A percentile compares a stretch with the other conserved stretches of the same genome.
phyloP scores from a whole-genome alignment of 164 flowering plant species.

The Macadamia tetraphylla region DNA sequence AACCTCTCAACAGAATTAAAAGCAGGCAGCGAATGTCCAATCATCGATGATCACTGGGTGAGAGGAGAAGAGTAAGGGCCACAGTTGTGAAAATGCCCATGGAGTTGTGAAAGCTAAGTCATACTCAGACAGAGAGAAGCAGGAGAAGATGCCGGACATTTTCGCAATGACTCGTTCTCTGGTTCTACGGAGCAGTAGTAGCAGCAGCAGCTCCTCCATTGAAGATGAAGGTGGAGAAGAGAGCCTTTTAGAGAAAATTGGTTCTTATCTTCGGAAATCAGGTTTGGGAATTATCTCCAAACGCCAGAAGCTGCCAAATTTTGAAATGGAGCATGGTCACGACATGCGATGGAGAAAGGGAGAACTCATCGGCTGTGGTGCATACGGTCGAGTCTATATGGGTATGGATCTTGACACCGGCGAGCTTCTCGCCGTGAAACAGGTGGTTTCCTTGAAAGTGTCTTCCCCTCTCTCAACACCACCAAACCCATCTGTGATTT shows the following conservation, averaged over 20 bases:
- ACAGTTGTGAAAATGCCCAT: too few species aligned
- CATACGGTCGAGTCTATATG: slow-evolving; percentile 93
- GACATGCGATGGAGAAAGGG: slow-evolving; percentile 91
- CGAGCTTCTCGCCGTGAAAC: slow-evolving; percentile 93
- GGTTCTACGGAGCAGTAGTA: slow-evolving; percentile 41
- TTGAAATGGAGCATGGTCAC: slow-evolving; percentile 18
- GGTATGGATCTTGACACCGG: slow-evolving; percentile 99
- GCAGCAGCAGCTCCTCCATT: slow-evolving; percentile 11
- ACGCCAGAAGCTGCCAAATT: slow-evolving; percentile 34
- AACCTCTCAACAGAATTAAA: too few species aligned
- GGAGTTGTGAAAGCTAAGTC: not conserved
- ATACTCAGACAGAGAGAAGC: not conserved
- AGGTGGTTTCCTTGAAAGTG: slow-evolving; percentile 30
- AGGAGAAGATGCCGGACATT: slow-evolving; percentile 53
- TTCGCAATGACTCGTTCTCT: slow-evolving; percentile 83
- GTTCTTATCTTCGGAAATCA: slow-evolving; percentile 68
- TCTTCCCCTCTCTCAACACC: not conserved
- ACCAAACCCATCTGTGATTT: not conserved
- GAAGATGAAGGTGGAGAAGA: slow-evolving; percentile 27
- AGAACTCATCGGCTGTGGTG: slow-evolving; percentile 93
- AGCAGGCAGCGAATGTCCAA: too few species aligned
- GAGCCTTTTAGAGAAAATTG: slow-evolving; percentile 62
- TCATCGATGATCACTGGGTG: too few species aligned
- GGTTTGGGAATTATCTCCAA: slow-evolving; percentile 62
- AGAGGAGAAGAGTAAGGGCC: too few species aligned